Base-by-base conservation (phyloP, 1,139 yeast species). In the Suhomyces guaymorum region DNA sequence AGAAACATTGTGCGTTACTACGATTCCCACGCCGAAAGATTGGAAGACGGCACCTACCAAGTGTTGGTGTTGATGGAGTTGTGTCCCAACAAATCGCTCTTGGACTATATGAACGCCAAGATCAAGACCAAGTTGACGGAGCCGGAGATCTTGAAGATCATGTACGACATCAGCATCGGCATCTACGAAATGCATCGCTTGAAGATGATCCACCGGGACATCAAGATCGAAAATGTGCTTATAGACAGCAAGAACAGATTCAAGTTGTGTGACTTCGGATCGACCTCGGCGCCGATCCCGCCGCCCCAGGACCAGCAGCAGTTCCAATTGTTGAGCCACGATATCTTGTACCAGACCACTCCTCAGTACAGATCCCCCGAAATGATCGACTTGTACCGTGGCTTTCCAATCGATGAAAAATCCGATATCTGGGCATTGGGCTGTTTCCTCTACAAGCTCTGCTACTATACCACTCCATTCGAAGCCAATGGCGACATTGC, bases 341-440 rank as follows among this genome's bases (percentile, higher is more conserved):
- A 84, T 56, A 75, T 84, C 30, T 59, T 83, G 55, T 76, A 76
- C 45, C 87, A 84, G 49, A 85, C 95, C 0, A 85, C 95, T 0
- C 92, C 92, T 0, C 95, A 85, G 54, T 85, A 85, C 48, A 64
- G 95, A 39, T 68, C 88, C 1, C 95, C 95, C 1, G 95, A 85
- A 55, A 84, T 85, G 92, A 70, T 85, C 28, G 92, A 84, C 51
- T 65, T 84, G 29, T 77, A 78, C 48, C 64, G 81, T 37, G 80
- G 82, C 2, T 63, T 73, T 33, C 82, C 90, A 5, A 79, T 85
- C 23, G 87, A 84, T 55, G 86, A 82, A 47, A 82, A 82, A 57
- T 74, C 86, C 2, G 95, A 85, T 57, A 79, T 84, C 23, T 85
- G 95, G 95, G 95, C 94, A 0, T 58, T 85, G 26, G 95, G 95